Evolutionary conservation across 106 monocot species (phyloP), one percentile per base, ranked within the genome.

Genomic region (Dendrobium nobile): DNA sequence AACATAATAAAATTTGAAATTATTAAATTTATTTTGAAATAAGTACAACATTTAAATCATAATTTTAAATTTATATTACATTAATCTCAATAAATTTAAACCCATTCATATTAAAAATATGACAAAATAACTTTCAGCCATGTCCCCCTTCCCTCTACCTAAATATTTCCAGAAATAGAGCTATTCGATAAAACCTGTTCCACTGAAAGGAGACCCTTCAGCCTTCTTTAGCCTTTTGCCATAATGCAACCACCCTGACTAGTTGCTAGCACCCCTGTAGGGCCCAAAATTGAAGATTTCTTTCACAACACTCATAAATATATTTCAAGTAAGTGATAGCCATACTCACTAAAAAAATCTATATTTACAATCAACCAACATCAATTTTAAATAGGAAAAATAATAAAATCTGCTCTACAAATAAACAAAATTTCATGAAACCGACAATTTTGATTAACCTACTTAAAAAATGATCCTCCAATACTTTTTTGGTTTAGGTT

Each of bases 151-250:
- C 22, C 22, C 61, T 22, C 19, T 22, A 22, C 61, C 61, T 22
- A n/a, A 61, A 61, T 61, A 0, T 61, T 61, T 61, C 61, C 61
- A 61, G 22, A 61, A 22, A 61, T 61, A 61, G 22, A 61, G 22
- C 61, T 61, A 61, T 61, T 61, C 61, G 8, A 61, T 61, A 61
- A 61, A 61, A 61, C 22, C 61, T 61, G 61, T 61, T 61, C 22
- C 22, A 22, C 22, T n/a, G 61, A 61, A 61, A 61, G 22, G 61
- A 61, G 22, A 61, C 22, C 61, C 22, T 61, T 61, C 61, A 61
- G 61, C 2, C n/a, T 51, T 51, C 51, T 51, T 9, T 51, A 61
- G 51, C 51, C 51, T 51, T 51, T 51, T 13, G 51, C 10, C 51
- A 51, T 51, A 51, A 51, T 51, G 10, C 51, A 51, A 51, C 16